Evolutionary conservation across 2,329 filamentous ascomycete species (phyloP).

Genomic region (Fonsecaea monophora): DNA sequence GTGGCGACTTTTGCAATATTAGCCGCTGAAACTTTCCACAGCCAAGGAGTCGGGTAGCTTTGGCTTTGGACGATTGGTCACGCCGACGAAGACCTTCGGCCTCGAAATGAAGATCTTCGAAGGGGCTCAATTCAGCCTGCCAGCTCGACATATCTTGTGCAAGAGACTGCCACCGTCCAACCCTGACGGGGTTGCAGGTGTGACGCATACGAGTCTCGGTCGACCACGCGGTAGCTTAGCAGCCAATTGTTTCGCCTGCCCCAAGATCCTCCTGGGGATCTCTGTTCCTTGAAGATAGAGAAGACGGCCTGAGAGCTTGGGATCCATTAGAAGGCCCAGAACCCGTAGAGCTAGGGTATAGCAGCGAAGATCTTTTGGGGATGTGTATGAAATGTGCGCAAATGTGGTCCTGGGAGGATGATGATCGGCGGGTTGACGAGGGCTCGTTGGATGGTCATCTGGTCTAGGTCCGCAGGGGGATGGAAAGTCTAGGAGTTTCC

Average conservation of each 20-base stretch:
- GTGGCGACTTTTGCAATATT: not conserved
- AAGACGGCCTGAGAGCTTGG: not conserved
- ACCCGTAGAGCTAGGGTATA: slow-evolving; percentile 1
- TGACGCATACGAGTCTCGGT: not conserved
- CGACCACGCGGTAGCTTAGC: not conserved
- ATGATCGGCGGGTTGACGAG: not conserved
- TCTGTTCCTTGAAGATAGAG: not conserved
- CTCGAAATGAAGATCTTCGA: not conserved
- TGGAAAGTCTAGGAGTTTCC: not conserved
- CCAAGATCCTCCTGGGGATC: not conserved
- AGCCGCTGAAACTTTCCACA: not conserved
- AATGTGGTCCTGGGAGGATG: not conserved
- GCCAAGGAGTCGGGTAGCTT: not conserved
- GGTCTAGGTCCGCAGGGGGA: not conserved
- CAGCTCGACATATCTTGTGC: not conserved
- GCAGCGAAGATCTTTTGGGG: not conserved
- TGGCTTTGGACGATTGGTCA: not conserved
- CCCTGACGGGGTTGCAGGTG: not conserved
- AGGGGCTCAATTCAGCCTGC: not conserved
- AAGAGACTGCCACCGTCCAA: not conserved
- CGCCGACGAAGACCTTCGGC: too few relatives aligned
- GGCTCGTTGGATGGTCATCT: not conserved
- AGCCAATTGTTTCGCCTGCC: not conserved
- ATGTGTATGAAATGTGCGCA: not conserved
- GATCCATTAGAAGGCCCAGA: not conserved